These are phyloP conservation scores for Chamaecrista fasciculata DNA, from an alignment of 306 rosid species.

Conservation along the genomic window DNA sequence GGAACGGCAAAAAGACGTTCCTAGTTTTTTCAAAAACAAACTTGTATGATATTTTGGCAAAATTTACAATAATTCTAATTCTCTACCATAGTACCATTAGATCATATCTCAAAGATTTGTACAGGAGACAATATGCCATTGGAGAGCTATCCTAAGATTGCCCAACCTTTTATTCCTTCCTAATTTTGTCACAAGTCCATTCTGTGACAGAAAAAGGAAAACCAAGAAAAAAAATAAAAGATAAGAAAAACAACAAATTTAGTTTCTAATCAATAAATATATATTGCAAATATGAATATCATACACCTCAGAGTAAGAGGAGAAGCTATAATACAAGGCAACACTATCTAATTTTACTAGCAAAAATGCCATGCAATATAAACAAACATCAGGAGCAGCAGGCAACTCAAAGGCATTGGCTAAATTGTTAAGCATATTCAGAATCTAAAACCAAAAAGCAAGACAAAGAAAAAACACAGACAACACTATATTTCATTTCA, in stretches of 20 bases:
- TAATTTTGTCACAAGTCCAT: background rate
- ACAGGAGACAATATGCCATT: too few relatives aligned
- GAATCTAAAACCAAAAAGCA: background rate
- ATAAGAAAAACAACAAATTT: background rate
- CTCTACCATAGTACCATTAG: too few relatives aligned
- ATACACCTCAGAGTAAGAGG: background rate
- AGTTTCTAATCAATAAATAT: background rate
- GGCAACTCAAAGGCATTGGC: conserved; percentile 23
- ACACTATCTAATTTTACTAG: background rate
- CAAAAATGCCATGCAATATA: conserved; percentile 19
- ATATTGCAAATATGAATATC: background rate
- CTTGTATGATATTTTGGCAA: too few relatives aligned
- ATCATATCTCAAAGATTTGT: too few relatives aligned
- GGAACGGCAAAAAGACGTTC: too few relatives aligned
- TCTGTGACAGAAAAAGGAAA: background rate
- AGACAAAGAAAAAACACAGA: conserved; percentile 38
- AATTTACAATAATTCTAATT: too few relatives aligned
- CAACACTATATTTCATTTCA: conserved; percentile 82
- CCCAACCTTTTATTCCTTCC: background rate
- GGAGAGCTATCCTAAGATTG: too few relatives aligned
- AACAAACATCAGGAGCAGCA: conserved; percentile 30
- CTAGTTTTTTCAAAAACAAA: too few relatives aligned
- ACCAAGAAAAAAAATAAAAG: too few relatives aligned
- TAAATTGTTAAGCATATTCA: background rate
- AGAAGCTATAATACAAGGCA: background rate